phyloP scores from a whole-genome alignment of 2,329 filamentous ascomycete genomes.

The Purpureocillium lavendulum region DNA sequence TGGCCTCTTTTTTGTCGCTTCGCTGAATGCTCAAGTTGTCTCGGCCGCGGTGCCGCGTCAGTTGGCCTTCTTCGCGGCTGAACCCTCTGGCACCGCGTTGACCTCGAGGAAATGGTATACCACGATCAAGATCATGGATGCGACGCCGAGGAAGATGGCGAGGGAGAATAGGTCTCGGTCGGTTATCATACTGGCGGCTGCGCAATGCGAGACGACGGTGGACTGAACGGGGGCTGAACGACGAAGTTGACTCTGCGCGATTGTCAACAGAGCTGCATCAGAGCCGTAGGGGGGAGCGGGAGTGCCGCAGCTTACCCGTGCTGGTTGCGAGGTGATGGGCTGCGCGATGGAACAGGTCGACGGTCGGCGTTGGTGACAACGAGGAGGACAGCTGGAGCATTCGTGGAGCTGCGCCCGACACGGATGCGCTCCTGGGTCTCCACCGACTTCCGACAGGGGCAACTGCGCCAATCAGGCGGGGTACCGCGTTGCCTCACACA shows the following conservation, averaged over 20 bases:
- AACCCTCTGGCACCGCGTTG: conserved; percentile 47
- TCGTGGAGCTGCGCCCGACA: not conserved
- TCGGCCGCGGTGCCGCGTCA: not conserved
- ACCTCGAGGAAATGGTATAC: conserved; percentile 95
- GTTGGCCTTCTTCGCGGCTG: conserved; percentile 5
- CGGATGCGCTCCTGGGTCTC: too few species aligned
- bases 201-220: conserved; percentile 3
- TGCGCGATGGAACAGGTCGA: not conserved
- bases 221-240: not conserved
- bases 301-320: too few species aligned
- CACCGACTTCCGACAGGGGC: too few species aligned
- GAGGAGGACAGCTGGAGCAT: conserved; percentile 13
- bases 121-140: conserved; percentile 86
- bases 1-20: not conserved
- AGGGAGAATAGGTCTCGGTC: conserved; percentile 86
- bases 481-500: too few species aligned
- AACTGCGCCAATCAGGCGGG: too few species aligned
- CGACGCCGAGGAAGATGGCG: conserved; percentile 84
- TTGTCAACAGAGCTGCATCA: too few species aligned
- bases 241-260: too few species aligned
- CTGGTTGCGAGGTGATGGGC: too few species aligned
- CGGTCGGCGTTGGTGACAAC: not conserved
- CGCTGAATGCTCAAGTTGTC: not conserved
- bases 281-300: too few species aligned
- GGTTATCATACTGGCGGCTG: conserved; percentile 69